Percentiles rank a stretch among this genome's conserved stretches.
phyloP scores from a whole-genome alignment of 1,284 basidiomycete genomes.

The Ustilago cynodontis region DNA sequence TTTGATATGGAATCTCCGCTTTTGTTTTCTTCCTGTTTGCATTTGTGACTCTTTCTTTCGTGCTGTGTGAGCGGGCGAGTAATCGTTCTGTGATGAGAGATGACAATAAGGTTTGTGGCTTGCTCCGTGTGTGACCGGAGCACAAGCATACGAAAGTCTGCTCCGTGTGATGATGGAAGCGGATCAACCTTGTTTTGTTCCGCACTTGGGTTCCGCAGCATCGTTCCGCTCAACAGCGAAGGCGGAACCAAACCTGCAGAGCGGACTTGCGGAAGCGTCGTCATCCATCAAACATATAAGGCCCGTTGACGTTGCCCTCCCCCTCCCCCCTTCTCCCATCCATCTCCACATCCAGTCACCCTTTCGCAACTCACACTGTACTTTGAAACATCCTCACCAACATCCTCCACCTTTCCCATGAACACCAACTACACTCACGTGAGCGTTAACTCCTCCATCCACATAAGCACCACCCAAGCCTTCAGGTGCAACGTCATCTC shows the following conservation, averaged over 20 bases:
- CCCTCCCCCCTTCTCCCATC: too few species aligned
- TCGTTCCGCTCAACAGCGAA: background rate
- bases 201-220: background rate
- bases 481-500: too few species aligned
- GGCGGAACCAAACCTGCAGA: background rate
- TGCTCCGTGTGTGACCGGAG: too few species aligned
- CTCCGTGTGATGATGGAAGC: constrained; percentile 2
- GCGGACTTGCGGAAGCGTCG: background rate
- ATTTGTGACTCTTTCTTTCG: too few species aligned
- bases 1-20: background rate
- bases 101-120: background rate
- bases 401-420: too few species aligned
- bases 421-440: too few species aligned
- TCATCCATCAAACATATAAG: background rate
- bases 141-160: background rate
- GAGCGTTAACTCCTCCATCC: too few species aligned
- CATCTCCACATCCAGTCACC: too few species aligned
- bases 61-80: background rate
- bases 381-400: too few species aligned
- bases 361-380: too few species aligned
- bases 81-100: too few species aligned
- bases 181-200: background rate
- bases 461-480: too few species aligned
- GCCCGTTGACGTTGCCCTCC: background rate
- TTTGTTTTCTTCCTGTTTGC: background rate